These are phyloP conservation scores for Fragaria vesca DNA, from an alignment of 306 rosid species.

Conservation along the genomic window DNA sequence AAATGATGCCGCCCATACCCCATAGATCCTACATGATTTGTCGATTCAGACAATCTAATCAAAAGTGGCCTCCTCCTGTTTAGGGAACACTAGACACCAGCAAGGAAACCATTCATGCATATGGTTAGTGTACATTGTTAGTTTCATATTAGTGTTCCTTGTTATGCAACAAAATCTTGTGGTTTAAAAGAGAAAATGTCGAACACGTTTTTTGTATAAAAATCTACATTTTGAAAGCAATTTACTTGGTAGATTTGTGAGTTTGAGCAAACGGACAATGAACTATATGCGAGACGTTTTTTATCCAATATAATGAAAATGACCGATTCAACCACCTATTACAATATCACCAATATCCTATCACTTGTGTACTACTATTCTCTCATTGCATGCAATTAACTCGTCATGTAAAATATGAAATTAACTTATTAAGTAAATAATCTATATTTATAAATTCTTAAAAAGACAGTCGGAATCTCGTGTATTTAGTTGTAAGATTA, in stretches of 20 bases:
- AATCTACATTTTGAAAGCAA: not conserved
- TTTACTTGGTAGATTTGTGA: not conserved
- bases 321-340: too few species aligned
- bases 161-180: conserved; percentile 38
- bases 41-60: conserved; percentile 46
- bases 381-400: too few species aligned
- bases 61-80: conserved; percentile 42
- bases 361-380: too few species aligned
- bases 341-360: too few species aligned
- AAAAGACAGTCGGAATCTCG: too few species aligned
- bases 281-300: not conserved
- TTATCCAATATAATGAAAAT: too few species aligned
- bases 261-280: not conserved
- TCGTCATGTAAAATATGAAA: too few species aligned
- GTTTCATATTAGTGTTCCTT: conserved; percentile 36
- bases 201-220: not conserved
- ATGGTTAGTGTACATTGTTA: not conserved
- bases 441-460: too few species aligned
- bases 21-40: conserved; percentile 29
- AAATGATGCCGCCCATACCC: conserved; percentile 2
- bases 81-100: conserved; percentile 61
- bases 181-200: conserved; percentile 3
- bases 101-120: conserved; percentile 23
- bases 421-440: too few species aligned
- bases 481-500: too few species aligned